Base-by-base conservation (phyloP, 1,284 basidiomycete species). In the Puccinia horiana region DNA sequence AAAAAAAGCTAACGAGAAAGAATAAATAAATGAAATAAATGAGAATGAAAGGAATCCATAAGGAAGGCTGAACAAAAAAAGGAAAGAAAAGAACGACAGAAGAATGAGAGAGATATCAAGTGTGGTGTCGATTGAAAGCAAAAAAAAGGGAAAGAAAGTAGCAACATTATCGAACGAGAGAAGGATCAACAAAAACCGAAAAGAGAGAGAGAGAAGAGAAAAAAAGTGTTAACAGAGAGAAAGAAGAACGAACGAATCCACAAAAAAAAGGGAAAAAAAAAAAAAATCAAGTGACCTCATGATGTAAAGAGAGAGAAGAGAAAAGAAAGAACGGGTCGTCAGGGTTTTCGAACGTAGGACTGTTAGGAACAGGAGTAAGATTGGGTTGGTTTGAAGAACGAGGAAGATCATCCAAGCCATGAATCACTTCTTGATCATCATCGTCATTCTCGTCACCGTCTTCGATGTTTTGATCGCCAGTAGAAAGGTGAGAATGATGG, bases 281-380 rank as follows among this genome's bases (percentile, higher is more conserved):
- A 32, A 42, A 73, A 29, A 52, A 32, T 73, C 26, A 73, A 32
- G n/a, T 49, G 18, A 44, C 65, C 32, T 80, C 42, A 54, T 80
- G 77, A 61, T 80, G 77, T 12, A 80, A 58, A 18, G 77, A 80
- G 8, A 80, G 37, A 16, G 77, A 80, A 11, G 77, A 80, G 54
- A 80, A 80, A 26, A 40, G 29, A 12, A 52, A 67, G 52, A 80
- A 80, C 5, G 77, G 77, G 49, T 80, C 77, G 32, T 67, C 49
- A n/a, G n/a, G 42, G 23, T 20, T 8, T 44, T 61, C 35, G 26
- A n/a, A 37, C 20, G 47, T 42, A n/a, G 61, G 63, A 20, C 16
- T 52, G 20, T 23, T 20, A 18, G 32, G 11, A n/a, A 32, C 29
- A n/a, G 20, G 26, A 12, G 37, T n/a, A n/a, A 42, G 35, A 18